Evolutionary conservation across 106 monocot genomes (phyloP).

Genomic region (Dioscorea dumetorum): DNA sequence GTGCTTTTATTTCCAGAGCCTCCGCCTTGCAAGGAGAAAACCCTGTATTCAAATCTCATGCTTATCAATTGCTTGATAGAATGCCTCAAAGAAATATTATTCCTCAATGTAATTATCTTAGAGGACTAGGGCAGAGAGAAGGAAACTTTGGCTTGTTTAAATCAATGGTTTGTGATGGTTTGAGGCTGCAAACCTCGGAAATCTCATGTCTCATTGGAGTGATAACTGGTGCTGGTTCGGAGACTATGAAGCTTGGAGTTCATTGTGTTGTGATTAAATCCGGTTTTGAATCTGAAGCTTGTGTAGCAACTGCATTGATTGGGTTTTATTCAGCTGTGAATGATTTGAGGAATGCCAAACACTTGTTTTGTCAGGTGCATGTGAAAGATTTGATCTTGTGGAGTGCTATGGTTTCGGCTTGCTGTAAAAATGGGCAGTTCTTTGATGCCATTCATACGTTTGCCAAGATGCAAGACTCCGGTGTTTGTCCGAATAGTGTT

Average conservation of each 20-base stretch:
- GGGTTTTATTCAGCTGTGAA: constrained; percentile 26
- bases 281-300: constrained; percentile 11
- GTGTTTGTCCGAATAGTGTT: constrained; percentile 20
- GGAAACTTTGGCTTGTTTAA: constrained; percentile 3
- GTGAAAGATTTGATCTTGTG: constrained; percentile 38
- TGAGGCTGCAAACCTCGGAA: constrained; percentile 3
- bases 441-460: constrained; percentile 28
- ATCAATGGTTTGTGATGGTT: constrained; percentile 8
- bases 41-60: background rate
- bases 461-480: constrained; percentile 17
- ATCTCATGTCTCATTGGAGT: constrained; percentile 23
- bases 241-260: constrained; percentile 6
- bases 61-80: constrained; percentile 31
- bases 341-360: constrained; percentile 11
- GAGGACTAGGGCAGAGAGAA: background rate
- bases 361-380: constrained; percentile 13
- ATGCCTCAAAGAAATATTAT: constrained; percentile 13
- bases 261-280: constrained; percentile 31
- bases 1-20: too few relatives aligned
- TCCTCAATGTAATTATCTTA: background rate
- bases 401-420: constrained; percentile 37
- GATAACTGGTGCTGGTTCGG: constrained; percentile 1
- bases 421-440: constrained; percentile 20
- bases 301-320: constrained; percentile 32
- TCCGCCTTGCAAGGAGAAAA: too few relatives aligned